Percentiles rank a stretch among this genome's conserved stretches.
phyloP scores from a whole-genome alignment of 192 early-diverging fungal genomes.

The Allomyces javanicus region DNA sequence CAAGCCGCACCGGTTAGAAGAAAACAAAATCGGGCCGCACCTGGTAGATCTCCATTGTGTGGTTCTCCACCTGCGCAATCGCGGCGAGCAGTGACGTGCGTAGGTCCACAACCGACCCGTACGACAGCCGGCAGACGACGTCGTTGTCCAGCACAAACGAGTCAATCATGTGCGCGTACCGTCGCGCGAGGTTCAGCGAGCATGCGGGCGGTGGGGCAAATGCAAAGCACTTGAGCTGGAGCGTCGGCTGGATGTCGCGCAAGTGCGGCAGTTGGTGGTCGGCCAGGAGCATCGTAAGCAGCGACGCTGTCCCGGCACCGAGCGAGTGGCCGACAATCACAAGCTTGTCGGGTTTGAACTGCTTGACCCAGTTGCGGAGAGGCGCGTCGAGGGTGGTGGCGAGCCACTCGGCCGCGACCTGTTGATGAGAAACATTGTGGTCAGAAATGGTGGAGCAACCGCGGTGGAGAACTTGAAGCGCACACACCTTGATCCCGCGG shows the following conservation, averaged over 20 bases:
- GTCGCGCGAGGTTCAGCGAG: conserved; percentile 25
- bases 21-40: too few species aligned
- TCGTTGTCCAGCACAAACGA: conserved; percentile 42
- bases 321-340: conserved; percentile 58
- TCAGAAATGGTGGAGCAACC: too few species aligned
- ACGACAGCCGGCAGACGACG: conserved; percentile 37
- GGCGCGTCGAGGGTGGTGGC: conserved; percentile 41
- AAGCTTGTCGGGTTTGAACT: conserved; percentile 24
- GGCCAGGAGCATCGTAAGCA: conserved; percentile 49
- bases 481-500: conserved; percentile 36
- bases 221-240: conserved; percentile 22
- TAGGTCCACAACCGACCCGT: conserved; percentile 38
- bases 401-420: conserved; percentile 48
- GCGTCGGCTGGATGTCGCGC: conserved; percentile 8
- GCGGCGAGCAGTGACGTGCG: neutral
- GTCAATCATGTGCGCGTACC: conserved; percentile 31
- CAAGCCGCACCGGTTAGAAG: too few species aligned
- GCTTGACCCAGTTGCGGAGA: conserved; percentile 30
- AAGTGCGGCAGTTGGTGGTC: conserved; percentile 22
- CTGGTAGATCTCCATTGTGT: neutral
- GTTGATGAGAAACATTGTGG: too few species aligned
- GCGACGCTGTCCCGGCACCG: conserved; percentile 46
- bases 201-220: conserved; percentile 38
- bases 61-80: neutral
- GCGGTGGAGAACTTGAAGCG: too few species aligned